Conservation (phyloP, 2,329 filamentous ascomycete species). For the Purpureocillium takamizusanense region DNA sequence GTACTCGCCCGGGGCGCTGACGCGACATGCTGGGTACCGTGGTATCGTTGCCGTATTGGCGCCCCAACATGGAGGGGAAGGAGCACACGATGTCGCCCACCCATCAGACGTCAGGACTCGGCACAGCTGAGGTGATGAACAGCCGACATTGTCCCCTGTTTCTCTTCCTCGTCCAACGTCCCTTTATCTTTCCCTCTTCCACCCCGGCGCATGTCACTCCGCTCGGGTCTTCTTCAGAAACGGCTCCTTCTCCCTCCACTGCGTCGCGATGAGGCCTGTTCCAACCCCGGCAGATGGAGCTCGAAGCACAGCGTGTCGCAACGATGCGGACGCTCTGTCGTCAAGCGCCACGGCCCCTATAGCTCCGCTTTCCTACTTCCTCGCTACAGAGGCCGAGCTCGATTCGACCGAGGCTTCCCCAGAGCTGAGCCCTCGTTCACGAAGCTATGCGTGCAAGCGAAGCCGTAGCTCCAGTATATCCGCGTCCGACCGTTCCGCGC, state of each 20-base stretch:
- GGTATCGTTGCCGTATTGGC: no score
- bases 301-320: no score
- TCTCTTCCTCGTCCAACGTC: neutral
- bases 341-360: conserved; percentile 4
- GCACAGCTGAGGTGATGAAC: no score
- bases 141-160: neutral
- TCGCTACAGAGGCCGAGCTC: conserved; percentile 24
- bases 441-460: conserved; percentile 12
- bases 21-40: no score
- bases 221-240: no score
- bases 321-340: no score
- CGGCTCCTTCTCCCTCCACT: neutral
- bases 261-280: conserved; percentile 10
- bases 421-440: conserved; percentile 4
- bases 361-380: conserved; percentile 22
- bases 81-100: no score
- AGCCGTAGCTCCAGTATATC: conserved; percentile 4
- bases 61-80: no score
- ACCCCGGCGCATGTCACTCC: no score
- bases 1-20: no score
- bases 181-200: neutral
- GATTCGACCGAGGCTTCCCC: conserved; percentile 11
- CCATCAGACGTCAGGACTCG: neutral
- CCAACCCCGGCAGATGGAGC: conserved; percentile 5
- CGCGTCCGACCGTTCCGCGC: neutral